Evolutionary conservation across 345 rosid genomes (phyloP), one percentile per base, ranked within the genome.

Genomic region (Arabidopsis suecica): DNA sequence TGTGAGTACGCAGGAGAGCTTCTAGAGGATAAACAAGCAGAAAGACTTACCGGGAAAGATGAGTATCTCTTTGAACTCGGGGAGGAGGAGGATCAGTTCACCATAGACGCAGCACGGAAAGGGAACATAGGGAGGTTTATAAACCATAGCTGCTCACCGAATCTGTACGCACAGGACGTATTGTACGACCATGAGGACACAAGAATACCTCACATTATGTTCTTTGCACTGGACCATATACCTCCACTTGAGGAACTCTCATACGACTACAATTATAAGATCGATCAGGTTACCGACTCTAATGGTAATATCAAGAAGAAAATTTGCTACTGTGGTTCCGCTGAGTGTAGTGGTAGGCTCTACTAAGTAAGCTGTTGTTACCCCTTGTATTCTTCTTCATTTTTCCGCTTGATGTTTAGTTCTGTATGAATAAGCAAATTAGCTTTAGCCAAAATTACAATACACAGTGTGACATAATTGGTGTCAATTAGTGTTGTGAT

Each of bases 141-240:
- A 57, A 93, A 93, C 83, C 93, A 93, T 69, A 90, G 96, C 49
- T 93, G 94, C 79, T 87, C 96, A 1, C 98, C 96, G 1, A 93
- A 90, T 78, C 82, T 90, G 54, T 90, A 87, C 54, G 93, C 96
- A 14, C 98, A 90, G 62, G 76, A 85, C 50, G 86, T 93, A 34
- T 87, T 93, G 36, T 87, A 83, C 65, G 96, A 90, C 68, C 93
- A 86, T 0, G 87, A 75, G 3, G 90, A 88, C 74, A 82, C 65
- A 69, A 85, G 88, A 73, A 81, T 88, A 64, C 94, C 98, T 62
- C 98, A 87, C 75, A 79, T 93, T 62, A 93, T 90, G 94, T 69
- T 90, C 49, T 90, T 93, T 80, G 91, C 96, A 1, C 75, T 62
- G 2, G 91, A 87, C 63, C 86, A 88, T 78, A 88, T 90, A 65